Percentiles rank a stretch among this genome's conserved stretches.
phyloP scores from a whole-genome alignment of 176 grass and related monocot genomes.

The Saccharum spontaneum region DNA sequence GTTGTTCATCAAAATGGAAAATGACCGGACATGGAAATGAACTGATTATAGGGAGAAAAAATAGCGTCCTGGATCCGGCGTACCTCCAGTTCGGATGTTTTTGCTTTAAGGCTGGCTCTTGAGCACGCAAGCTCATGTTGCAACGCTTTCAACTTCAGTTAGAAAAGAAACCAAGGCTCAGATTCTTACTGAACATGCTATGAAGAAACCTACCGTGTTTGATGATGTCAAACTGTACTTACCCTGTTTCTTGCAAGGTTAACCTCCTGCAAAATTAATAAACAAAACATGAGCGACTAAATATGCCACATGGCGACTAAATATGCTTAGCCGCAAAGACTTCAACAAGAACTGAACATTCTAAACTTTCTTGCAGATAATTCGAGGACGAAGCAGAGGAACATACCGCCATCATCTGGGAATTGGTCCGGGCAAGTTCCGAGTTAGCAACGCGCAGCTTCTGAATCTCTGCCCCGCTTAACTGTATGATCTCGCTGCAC shows the following conservation, averaged over 20 bases:
- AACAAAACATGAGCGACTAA: background rate
- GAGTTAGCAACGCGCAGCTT: slow-evolving; percentile 50
- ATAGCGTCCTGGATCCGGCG: background rate
- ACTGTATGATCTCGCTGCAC: slow-evolving; percentile 39
- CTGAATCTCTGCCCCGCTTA: slow-evolving; percentile 44
- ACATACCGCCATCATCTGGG: slow-evolving; percentile 46
- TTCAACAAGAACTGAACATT: background rate
- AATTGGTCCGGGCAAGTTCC: slow-evolving; percentile 51
- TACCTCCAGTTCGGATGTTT: slow-evolving; percentile 24
- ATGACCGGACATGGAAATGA: background rate
- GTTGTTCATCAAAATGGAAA: background rate
- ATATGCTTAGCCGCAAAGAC: background rate
- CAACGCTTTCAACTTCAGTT: slow-evolving; percentile 46
- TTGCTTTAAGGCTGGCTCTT: slow-evolving; percentile 42
- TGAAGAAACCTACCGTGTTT: background rate
- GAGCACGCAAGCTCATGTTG: slow-evolving; percentile 59
- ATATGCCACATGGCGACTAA: background rate
- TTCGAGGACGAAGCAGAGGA: background rate
- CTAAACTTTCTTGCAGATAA: background rate
- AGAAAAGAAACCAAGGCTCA: background rate
- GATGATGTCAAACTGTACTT: slow-evolving; percentile 18
- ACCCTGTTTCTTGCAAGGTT: slow-evolving; percentile 55
- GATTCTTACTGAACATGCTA: background rate
- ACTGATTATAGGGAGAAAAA: background rate
- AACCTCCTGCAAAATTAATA: slow-evolving; percentile 43